Evolutionary conservation across 805 yeast genomes (phyloP), one percentile per base, ranked within the genome.

Genomic region (Zygosaccharomyces siamensis): DNA sequence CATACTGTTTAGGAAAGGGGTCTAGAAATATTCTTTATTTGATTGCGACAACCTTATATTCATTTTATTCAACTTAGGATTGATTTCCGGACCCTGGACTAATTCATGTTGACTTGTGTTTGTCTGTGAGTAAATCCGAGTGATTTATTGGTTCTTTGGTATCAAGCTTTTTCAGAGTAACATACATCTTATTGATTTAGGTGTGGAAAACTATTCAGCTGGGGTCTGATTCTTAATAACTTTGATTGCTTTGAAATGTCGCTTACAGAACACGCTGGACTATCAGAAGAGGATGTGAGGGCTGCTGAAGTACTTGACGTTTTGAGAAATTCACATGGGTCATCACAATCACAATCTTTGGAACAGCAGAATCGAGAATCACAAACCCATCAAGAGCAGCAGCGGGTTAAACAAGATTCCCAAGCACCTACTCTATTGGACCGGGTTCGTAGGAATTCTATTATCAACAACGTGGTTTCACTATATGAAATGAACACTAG

Each of bases 391-490:
- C 16, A 33, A 10, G 37, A 16, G 27, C 36, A 30, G 12, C 36
- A 41, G 30, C 31, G 33, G 21, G 12, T 21, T 10, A 28, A 16
- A 7, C 48, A 38, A 7, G 48, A 28, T 24, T 21, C 10, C 10
- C 40, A 20, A 21, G 31, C 23, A 4, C 31, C 46, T 12, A 48
- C 50, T 7, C 39, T 52, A 40, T 42, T 50, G 42, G 59, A 57
- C 44, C 54, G 57, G 31, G 62, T 57, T 38, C 53, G 50, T 39
- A 51, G 32, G 51, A 56, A 39, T 52, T 39, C 49, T 39, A 55
- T 52, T 33, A 79, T 72, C 39, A 75, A 72, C 39, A 74, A 73
- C 61, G 79, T 78, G 20, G 78, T 74, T 51, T 74, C 70, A 48
- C 70, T 75, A 59, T 71, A 75, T 61, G 66, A 69, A 46, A 70